These are phyloP conservation scores for Neonectria faginata DNA, from an alignment of 2,329 filamentous ascomycete genomes.

Conservation along the genomic window DNA sequence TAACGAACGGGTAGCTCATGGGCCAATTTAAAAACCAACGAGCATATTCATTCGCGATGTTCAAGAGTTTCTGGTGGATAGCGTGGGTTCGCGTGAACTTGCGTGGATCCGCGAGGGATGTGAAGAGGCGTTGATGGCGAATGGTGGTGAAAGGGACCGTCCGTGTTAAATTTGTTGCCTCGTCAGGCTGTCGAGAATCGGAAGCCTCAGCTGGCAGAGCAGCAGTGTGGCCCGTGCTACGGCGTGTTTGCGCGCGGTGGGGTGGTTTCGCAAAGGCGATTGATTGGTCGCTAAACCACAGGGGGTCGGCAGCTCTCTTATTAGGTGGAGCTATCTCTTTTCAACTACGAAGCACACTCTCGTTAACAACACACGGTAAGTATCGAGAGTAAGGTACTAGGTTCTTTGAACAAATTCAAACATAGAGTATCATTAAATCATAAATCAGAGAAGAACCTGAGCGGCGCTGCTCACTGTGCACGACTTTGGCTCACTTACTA, in stretches of 20 bases:
- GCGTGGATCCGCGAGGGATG: conserved; percentile 15
- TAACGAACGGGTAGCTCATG: conserved; percentile 47
- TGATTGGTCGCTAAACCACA: conserved; percentile 12
- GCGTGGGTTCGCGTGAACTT: background rate
- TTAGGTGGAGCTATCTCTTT: background rate
- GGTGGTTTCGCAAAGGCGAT: conserved; percentile 5
- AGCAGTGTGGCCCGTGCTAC: conserved; percentile 26
- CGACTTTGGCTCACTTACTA: too few species aligned
- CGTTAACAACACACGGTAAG: background rate
- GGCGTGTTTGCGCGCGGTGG: background rate
- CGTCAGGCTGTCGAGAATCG: conserved; percentile 38
- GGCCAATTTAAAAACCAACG: conserved; percentile 37
- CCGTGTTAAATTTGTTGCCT: conserved; percentile 41
- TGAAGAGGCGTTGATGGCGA: conserved; percentile 24
- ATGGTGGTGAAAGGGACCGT: conserved; percentile 28
- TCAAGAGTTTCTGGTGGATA: background rate
- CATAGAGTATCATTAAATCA: background rate
- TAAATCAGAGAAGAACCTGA: background rate
- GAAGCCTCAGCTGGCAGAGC: conserved; percentile 18
- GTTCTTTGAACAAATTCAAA: background rate
- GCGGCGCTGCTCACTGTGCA: too few species aligned
- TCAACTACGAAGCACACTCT: background rate
- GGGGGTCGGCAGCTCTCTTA: background rate
- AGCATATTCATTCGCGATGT: conserved; percentile 44
- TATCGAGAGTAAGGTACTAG: too few species aligned